These are phyloP conservation scores for Eutypella sp. DNA, from an alignment of 2,329 filamentous ascomycete species.

Conservation along the genomic window DNA sequence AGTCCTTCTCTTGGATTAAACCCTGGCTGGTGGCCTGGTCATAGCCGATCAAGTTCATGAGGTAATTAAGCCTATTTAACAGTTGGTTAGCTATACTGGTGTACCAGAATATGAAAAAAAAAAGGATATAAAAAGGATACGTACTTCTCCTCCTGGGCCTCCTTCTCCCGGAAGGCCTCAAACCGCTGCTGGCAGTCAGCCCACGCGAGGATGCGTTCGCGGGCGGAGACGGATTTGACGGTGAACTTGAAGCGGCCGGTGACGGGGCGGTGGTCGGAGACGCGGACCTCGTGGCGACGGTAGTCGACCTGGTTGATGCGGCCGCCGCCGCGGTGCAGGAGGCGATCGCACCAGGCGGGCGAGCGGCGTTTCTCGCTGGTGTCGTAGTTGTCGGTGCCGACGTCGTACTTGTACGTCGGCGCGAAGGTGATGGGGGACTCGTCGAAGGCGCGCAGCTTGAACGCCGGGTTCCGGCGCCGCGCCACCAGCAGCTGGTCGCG, in stretches of 20 bases:
- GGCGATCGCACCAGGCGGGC: slow-evolving; percentile 92
- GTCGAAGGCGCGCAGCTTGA: slow-evolving; percentile 83
- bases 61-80: slow-evolving; percentile 41
- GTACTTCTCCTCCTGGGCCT: slow-evolving; percentile 74
- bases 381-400: slow-evolving; percentile 91
- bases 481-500: slow-evolving; percentile 90
- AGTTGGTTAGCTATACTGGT: slow-evolving; percentile 10
- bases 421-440: slow-evolving; percentile 88
- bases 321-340: slow-evolving; percentile 79
- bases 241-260: slow-evolving; percentile 78
- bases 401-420: slow-evolving; percentile 98
- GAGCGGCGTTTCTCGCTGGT: slow-evolving; percentile 90
- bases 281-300: slow-evolving; percentile 78
- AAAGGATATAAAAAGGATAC: slow-evolving; percentile 27
- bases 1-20: slow-evolving; percentile 37
- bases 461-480: slow-evolving; percentile 81
- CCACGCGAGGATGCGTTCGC: slow-evolving; percentile 61
- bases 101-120: background rate
- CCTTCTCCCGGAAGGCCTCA: slow-evolving; percentile 62
- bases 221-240: slow-evolving; percentile 73
- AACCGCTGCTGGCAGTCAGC: slow-evolving; percentile 72
- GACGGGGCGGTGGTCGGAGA: slow-evolving; percentile 91
- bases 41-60: slow-evolving; percentile 49
- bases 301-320: slow-evolving; percentile 87
- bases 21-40: slow-evolving; percentile 46